Evolutionary conservation across 2,329 filamentous ascomycete genomes (phyloP), one percentile per base, ranked within the genome.

Genomic region (Neopestalotiopsis clavispora): DNA sequence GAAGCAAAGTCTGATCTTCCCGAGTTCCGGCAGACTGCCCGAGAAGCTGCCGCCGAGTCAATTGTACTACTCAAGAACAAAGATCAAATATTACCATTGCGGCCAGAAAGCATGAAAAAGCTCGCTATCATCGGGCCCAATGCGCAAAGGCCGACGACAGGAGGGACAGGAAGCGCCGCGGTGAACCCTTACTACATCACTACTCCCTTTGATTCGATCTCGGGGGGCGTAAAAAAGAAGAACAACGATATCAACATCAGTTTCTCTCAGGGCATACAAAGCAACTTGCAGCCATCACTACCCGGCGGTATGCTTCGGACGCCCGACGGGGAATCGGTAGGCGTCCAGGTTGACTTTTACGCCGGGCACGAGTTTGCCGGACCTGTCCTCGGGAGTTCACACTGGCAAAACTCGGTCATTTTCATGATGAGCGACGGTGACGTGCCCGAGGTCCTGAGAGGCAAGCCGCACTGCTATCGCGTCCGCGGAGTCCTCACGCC

Each of bases 391-490:
- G 57, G 32, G 20, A 30, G 20, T 12, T 60, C 57, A 23, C 57
- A 60, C 20, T 60, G 57, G 57, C n/a, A 60, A 17, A 60, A 60
- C 28, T 60, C 57, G 57, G 57, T 60, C 57, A 30, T 60, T 12
- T 60, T 60, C 57, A 60, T 60, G 57, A 60, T 60, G 57, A 60
- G 57, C 57, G 57, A 60, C 32, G 57, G 57, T 0, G 57, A 60
- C 28, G 23, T 23, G 57, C 57, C 57, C 2, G 57, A 60, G 10
- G 2, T 13, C 6, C 57, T 60, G 13, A 14, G 57, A 38, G 57
- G 57, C 20, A 60, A 60, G 32, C 57, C 57, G 32, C 57, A 60
- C 57, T 60, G 57, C 57, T 60, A 60, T 23, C 57, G 32, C 28
- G 32, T 60, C 32, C 20, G 57, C 2, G 57, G 57, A 2, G 57